Evolutionary conservation across 176 grass and related monocot species (phyloP), one percentile per base, ranked within the genome.

Genomic region (Pharus latifolius): DNA sequence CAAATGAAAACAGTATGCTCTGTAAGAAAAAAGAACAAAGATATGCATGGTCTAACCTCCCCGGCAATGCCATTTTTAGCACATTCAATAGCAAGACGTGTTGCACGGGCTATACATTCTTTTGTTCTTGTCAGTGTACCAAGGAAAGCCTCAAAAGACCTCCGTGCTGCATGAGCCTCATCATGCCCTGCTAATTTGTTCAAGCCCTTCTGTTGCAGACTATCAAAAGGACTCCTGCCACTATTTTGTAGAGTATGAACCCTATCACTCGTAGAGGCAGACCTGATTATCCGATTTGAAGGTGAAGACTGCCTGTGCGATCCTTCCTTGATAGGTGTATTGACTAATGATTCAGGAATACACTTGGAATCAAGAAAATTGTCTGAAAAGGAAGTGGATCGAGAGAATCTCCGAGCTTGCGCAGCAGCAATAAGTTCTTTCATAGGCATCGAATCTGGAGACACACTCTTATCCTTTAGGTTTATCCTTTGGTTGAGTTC

Each of bases 401-500:
- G 84, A 65, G 90, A 90, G 57, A 84, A 70, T 78, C 84, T 84
- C 74, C 81, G 90, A 67, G 87, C 87, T 64, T 90, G 89, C 18
- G 95, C 89, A 58, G 88, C 86, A 83, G 90, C 94, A 72, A 97
- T 90, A 59, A 93, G 86, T 61, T 87, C 71, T 88, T 97, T 97
- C 83, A 97, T 80, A 28, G 85, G 88, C 53, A 82, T 89, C 57
- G 83, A 87, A 79, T 96, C 88, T 67, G 94, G 84, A 80, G 83
- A 97, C 6, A 78, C 88, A 64, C 70, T 74, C 73, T 59, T 87
- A 58, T 87, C 89, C 84, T 86, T 85, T 20, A 77, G 50, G 58
- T 82, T 81, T 79, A n/a, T n/a, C n/a, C 57, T 92, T 28, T 54
- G 59, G 51, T 65, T 89, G 30, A 74, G 59, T 80, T 92, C 88